These are phyloP conservation scores for Syncephalastrum sp. DNA, from an alignment of 371 early-diverging fungal species.

Conservation along the genomic window DNA sequence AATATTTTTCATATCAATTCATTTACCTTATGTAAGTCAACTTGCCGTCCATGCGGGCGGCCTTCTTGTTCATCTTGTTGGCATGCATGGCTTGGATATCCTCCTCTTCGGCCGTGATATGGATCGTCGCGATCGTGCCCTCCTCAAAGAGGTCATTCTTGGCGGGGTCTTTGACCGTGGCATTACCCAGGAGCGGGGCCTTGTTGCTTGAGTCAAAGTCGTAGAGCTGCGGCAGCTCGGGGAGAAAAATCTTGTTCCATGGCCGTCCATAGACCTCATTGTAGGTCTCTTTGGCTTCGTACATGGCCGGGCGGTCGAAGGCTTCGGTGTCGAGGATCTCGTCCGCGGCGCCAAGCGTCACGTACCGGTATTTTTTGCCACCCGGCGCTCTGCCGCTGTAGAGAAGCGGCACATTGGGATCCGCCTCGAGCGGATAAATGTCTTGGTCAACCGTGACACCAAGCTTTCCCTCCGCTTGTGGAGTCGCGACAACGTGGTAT, in stretches of 20 bases:
- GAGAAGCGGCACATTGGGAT: constrained; percentile 17
- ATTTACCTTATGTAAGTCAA: constrained; percentile 26
- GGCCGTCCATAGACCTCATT: constrained; percentile 32
- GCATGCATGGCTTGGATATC: constrained; percentile 19
- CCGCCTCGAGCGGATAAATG: constrained; percentile 17
- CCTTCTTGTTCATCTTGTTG: constrained; percentile 18
- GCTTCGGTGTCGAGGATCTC: constrained; percentile 20
- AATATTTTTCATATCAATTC: background rate
- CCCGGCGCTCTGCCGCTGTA: constrained; percentile 11
- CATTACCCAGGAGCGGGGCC: background rate
- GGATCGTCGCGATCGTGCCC: constrained; percentile 22
- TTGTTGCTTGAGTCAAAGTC: constrained; percentile 3
- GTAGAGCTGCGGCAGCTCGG: constrained; percentile 22
- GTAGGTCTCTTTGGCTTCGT: constrained; percentile 18
- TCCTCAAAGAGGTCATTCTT: constrained; percentile 23
- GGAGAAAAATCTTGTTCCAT: constrained; percentile 28
- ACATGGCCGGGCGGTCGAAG: constrained; percentile 30
- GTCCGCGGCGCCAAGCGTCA: constrained; percentile 1
- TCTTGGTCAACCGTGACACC: constrained; percentile 27
- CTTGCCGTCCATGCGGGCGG: constrained; percentile 12
- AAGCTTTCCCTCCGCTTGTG: background rate
- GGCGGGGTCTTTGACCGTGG: constrained; percentile 5
- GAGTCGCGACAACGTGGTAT: constrained; percentile 23
- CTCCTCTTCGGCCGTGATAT: constrained; percentile 18
- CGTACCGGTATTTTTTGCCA: constrained; percentile 24